Conservation (phyloP, 2,329 filamentous ascomycete genomes). For the Ascochyta viciae-villosae region DNA sequence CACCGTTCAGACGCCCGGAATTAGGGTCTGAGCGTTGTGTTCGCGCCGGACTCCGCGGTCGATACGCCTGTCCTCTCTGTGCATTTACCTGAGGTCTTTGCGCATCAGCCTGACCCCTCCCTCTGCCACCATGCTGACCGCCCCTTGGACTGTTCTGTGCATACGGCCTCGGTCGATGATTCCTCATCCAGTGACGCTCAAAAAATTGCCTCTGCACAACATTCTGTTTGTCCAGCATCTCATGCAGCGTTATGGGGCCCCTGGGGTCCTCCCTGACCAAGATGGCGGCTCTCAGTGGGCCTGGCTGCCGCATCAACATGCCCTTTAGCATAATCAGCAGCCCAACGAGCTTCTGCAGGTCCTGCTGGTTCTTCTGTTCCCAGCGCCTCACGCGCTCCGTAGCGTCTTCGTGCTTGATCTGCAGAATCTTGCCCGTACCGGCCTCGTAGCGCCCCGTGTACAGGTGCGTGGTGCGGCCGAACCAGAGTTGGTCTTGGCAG, state of each 20-base stretch:
- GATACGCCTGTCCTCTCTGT: neutral
- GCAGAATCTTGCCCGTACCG: slow-evolving; percentile 19
- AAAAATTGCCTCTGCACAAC: slow-evolving; percentile 23
- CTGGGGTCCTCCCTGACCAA: slow-evolving; percentile 26
- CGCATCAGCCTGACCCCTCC: neutral
- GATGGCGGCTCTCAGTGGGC: slow-evolving; percentile 22
- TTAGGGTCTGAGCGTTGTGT: neutral
- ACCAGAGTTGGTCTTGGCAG: slow-evolving; percentile 43
- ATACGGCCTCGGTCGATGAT: neutral
- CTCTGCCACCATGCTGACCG: neutral
- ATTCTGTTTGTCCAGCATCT: slow-evolving; percentile 22
- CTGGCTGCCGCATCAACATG: slow-evolving; percentile 20
- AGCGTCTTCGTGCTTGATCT: slow-evolving; percentile 26
- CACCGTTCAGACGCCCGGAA: neutral
- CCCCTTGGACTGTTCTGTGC: neutral
- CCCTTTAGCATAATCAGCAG: slow-evolving; percentile 24
- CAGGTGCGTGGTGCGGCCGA: slow-evolving; percentile 37
- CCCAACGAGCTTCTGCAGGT: slow-evolving; percentile 31
- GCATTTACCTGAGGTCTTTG: neutral
- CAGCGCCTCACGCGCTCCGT: slow-evolving; percentile 26
- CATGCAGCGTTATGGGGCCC: slow-evolving; percentile 24
- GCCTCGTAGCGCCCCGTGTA: slow-evolving; percentile 30
- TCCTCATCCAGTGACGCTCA: slow-evolving; percentile 22
- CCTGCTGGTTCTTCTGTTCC: slow-evolving; percentile 32
- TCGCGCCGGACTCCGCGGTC: neutral